Conservation (phyloP, 1,139 yeast species). For the Blastobotrys aristatus region DNA sequence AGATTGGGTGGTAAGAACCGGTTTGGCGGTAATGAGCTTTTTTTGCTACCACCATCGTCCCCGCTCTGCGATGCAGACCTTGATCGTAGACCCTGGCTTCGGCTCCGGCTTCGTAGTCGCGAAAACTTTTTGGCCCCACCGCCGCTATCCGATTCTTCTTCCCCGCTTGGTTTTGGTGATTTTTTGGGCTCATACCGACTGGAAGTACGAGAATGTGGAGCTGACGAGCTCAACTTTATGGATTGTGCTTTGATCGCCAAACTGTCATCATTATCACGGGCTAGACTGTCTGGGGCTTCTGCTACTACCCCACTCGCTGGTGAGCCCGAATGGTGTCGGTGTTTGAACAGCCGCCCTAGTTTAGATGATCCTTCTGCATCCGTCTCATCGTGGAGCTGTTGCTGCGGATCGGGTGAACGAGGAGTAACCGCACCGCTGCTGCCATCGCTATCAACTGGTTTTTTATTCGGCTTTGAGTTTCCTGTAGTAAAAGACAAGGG, state of each 20-base stretch:
- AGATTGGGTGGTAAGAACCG: slow-evolving; percentile 19
- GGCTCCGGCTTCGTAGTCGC: background rate
- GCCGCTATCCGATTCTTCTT: background rate
- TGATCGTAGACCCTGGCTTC: background rate
- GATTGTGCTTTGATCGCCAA: too few species aligned
- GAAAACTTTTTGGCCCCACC: background rate
- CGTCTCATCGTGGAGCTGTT: background rate
- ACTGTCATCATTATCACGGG: too few species aligned
- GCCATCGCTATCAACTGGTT: background rate
- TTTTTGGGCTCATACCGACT: background rate
- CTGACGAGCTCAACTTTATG: slow-evolving; percentile 6
- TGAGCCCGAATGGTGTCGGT: background rate
- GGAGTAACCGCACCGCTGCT: background rate
- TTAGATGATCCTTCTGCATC: background rate
- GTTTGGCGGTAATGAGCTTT: slow-evolving; percentile 14
- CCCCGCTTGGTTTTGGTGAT: background rate
- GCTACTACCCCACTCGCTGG: background rate
- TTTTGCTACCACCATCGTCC: background rate
- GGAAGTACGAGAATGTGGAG: slow-evolving; percentile 7
- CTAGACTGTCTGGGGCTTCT: background rate
- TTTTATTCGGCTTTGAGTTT: background rate
- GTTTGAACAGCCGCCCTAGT: background rate
- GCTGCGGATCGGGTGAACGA: background rate
- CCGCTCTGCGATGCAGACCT: slow-evolving; percentile 3
- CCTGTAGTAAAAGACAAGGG: background rate